phyloP scores from a whole-genome alignment of 2,329 filamentous ascomycete species.

The Fusarium incarnatum region DNA sequence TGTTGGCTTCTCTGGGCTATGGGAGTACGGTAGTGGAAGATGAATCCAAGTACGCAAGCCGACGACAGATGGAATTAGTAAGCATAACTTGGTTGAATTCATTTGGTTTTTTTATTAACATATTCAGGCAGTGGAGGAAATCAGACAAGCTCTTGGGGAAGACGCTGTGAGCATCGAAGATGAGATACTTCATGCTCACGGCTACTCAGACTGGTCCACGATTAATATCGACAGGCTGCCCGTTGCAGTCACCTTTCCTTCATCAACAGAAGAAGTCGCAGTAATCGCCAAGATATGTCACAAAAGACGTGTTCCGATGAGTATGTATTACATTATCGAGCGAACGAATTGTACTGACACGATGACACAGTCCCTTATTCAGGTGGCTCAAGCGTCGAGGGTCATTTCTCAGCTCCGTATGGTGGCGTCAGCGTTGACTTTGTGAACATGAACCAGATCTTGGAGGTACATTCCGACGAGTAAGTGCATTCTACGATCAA shows the following conservation, averaged over 20 bases:
- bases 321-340: neutral
- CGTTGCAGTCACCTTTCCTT: slow-evolving; percentile 72
- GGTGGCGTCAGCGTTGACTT: slow-evolving; percentile 93
- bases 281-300: slow-evolving; percentile 73
- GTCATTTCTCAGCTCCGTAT: slow-evolving; percentile 87
- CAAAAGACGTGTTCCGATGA: slow-evolving; percentile 82
- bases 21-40: accelerated
- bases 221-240: slow-evolving; percentile 69
- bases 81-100: accelerated
- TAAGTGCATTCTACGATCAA: neutral
- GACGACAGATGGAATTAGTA: slow-evolving; percentile 4
- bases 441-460: slow-evolving; percentile 83
- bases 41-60: neutral
- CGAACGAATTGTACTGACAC: accelerated
- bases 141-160: slow-evolving; percentile 59
- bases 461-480: slow-evolving; percentile 83
- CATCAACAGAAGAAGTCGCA: slow-evolving; percentile 69
- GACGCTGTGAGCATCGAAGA: slow-evolving; percentile 71
- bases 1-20: neutral
- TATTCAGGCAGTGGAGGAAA: slow-evolving; percentile 64
- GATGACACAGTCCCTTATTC: slow-evolving; percentile 73
- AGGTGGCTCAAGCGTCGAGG: slow-evolving; percentile 87
- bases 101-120: accelerated
- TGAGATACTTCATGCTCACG: slow-evolving; percentile 71
- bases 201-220: slow-evolving; percentile 75